Percentiles rank a stretch among this genome's conserved stretches.
These are phyloP conservation scores for Cryptosporidium viatorum DNA, from an alignment of 169 alveolate species.

Conservation along the genomic window DNA sequence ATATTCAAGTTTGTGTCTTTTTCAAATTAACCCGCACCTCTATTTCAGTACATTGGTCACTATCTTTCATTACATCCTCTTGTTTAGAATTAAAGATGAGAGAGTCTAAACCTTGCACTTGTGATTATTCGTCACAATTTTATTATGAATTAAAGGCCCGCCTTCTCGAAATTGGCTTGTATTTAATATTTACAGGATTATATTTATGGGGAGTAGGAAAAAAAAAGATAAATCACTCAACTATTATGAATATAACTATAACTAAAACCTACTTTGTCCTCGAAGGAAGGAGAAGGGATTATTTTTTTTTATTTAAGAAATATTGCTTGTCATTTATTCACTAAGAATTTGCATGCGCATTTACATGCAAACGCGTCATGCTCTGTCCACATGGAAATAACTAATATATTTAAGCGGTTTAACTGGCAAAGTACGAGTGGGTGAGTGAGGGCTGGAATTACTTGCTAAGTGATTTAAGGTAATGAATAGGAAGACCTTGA, in stretches of 20 bases:
- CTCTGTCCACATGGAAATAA: neutral
- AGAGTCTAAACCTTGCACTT: neutral
- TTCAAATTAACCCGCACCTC: neutral
- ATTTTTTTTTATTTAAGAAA: neutral
- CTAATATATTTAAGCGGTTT: neutral
- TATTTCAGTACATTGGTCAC: neutral
- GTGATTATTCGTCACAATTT: neutral
- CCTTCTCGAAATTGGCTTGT: neutral
- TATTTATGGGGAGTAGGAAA: neutral
- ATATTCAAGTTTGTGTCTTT: constrained; percentile 15
- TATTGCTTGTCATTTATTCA: constrained; percentile 12
- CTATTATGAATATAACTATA: neutral
- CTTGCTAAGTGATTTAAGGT: neutral
- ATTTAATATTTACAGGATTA: too few relatives aligned
- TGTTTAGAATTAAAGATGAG: neutral
- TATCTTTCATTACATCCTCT: neutral
- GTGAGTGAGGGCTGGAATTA: neutral
- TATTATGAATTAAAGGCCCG: neutral
- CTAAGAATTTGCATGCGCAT: neutral
- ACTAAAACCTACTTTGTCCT: neutral
- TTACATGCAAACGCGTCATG: neutral
- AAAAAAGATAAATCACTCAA: neutral
- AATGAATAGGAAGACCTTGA: neutral
- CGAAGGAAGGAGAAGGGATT: neutral
- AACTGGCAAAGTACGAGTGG: neutral